These are phyloP conservation scores for Neurospora africana DNA, from an alignment of 495 filamentous ascomycete species.

Conservation along the genomic window DNA sequence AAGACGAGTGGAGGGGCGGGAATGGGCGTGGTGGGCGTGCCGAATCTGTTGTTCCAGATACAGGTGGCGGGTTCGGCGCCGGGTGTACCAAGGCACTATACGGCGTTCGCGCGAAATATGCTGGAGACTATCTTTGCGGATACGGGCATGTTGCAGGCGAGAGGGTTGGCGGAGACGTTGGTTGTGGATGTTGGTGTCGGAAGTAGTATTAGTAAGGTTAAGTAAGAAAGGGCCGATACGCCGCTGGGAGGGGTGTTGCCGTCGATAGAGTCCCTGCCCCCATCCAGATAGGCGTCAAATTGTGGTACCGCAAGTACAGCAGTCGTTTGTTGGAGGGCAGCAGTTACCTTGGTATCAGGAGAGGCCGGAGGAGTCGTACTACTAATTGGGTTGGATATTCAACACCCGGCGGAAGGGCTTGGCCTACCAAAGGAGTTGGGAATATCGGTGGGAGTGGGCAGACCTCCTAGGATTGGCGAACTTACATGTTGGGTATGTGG, in stretches of 20 bases:
- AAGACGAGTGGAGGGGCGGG: conserved; percentile 28
- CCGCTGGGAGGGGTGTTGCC: not conserved
- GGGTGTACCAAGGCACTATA: conserved; percentile 25
- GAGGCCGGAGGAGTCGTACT: not conserved
- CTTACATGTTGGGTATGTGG: not conserved
- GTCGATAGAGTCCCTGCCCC: not conserved
- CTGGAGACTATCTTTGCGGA: conserved; percentile 32
- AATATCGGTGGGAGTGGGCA: not conserved
- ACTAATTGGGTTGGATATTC: not conserved
- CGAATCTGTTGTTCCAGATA: conserved; percentile 31
- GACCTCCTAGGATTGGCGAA: not conserved
- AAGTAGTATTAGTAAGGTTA: not conserved
- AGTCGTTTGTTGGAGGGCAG: not conserved
- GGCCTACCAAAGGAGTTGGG: not conserved
- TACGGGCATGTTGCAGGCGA: conserved; percentile 37
- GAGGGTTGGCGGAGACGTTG: conserved; percentile 25
- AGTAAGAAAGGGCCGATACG: not conserved
- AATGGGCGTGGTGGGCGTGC: conserved; percentile 33
- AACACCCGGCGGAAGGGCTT: not conserved
- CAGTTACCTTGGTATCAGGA: not conserved
- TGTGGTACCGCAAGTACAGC: not conserved
- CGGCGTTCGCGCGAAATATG: conserved; percentile 26
- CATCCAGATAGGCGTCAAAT: not conserved
- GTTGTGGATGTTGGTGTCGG: conserved; percentile 2
- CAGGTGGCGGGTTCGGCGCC: conserved; percentile 33